Evolutionary conservation across 352 stramenopile genomes (phyloP), one percentile per base, ranked within the genome.

Genomic region (Thalassiosira delicatula): DNA sequence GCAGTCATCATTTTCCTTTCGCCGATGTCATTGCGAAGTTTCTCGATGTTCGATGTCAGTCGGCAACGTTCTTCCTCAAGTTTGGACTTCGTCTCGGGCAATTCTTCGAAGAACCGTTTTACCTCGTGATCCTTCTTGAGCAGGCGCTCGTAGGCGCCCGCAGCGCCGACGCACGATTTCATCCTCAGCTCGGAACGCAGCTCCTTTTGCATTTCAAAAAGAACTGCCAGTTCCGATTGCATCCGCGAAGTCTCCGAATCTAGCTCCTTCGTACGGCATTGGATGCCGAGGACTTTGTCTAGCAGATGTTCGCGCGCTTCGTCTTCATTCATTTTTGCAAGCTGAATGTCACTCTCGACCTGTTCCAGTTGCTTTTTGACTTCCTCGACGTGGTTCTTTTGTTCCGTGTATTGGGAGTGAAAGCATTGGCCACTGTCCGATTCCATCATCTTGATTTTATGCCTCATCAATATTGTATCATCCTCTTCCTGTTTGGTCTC

Each of bases 301-400:
- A 81, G 65, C 51, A 85, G 65, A 49, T 63, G 25, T 49, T 73
- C 29, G 27, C 65, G 66, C 44, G 78, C 70, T 49, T 80, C 71
- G 49, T 77, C 21, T 59, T 85, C 70, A 0, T 54, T 63, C 65
- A 81, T 51, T 3, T 23, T 19, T 42, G 63, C 42, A 51, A 85
- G 65, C 17, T 77, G 17, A 54, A 85, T 73, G 37, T 78, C 71
- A 8, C 67, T 35, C 32, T 85, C 71, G 29, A 67, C 44, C 1
- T 63, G 23, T 42, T 56, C 53, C 17, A 85, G 62, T 25, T 56
- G 46, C 27, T 69, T 27, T 23, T 76, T 77, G 7, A 80, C 32
- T 8, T 74, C 42, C 51, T 69, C 69, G 0, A 77, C 33, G 33
- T 35, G 70, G 25, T 61, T 74, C 29, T 77, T 70, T 30, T 63